Evolutionary conservation across 768 basidiomycete genomes (phyloP).

Genomic region (Lactifluus volemus): DNA sequence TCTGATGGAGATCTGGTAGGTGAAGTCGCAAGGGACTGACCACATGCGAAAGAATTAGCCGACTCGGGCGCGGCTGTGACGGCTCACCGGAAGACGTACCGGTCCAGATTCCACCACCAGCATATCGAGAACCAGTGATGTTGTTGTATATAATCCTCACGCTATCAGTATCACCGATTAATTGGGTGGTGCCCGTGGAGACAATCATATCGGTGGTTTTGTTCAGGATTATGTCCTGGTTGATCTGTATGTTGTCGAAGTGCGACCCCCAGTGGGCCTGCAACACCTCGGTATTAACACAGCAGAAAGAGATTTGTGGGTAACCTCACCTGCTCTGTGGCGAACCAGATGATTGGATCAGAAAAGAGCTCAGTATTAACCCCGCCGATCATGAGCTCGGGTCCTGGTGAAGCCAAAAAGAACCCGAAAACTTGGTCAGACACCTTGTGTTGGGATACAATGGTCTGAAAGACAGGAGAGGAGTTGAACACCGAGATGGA

Average conservation of each 20-base stretch:
- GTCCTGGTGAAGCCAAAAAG: slow-evolving; percentile 34
- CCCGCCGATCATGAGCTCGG: slow-evolving; percentile 26
- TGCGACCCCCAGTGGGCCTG: slow-evolving; percentile 14
- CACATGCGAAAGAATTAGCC: no score
- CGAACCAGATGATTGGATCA: not conserved
- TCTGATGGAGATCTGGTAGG: not conserved
- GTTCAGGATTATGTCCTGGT: slow-evolving; percentile 12
- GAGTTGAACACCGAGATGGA: slow-evolving; percentile 22
- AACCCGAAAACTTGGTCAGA: slow-evolving; percentile 37
- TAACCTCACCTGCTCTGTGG: not conserved
- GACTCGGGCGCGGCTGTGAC: not conserved
- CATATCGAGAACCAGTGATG: not conserved
- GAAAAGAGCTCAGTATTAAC: slow-evolving; percentile 1
- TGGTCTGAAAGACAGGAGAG: slow-evolving; percentile 31
- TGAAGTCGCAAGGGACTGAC: not conserved
- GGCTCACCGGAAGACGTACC: not conserved
- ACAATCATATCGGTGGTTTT: slow-evolving; percentile 20
- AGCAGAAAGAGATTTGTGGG: slow-evolving; percentile 6
- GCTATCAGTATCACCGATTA: slow-evolving; percentile 17
- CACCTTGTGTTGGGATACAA: slow-evolving; percentile 30
- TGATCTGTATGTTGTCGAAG: slow-evolving; percentile 21
- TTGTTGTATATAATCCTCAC: not conserved
- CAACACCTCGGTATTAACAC: slow-evolving; percentile 22
- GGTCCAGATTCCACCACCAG: not conserved
- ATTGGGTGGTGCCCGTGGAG: slow-evolving; percentile 26